These are phyloP conservation scores for Colletotrichum chrysophilum DNA, from an alignment of 2,329 filamentous ascomycete genomes.

Conservation along the genomic window DNA sequence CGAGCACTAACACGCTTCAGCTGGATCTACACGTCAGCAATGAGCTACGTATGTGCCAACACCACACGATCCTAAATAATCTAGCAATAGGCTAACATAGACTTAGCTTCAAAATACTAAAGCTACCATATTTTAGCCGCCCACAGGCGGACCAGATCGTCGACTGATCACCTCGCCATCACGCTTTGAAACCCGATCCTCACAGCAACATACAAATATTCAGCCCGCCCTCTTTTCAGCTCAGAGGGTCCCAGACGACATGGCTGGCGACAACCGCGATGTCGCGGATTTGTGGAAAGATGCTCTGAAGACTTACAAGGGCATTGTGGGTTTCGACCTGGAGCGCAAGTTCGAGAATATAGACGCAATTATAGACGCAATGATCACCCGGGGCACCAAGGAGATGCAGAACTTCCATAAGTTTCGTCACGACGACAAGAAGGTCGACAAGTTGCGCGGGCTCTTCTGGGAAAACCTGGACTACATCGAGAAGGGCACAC, in stretches of 20 bases:
- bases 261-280: slow-evolving; percentile 31
- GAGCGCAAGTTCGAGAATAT: slow-evolving; percentile 32
- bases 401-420: slow-evolving; percentile 36
- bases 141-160: too few relatives aligned
- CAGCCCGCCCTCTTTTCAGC: background rate
- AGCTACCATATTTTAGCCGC: background rate
- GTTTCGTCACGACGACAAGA: slow-evolving; percentile 19
- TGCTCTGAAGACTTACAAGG: slow-evolving; percentile 34
- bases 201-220: too few relatives aligned
- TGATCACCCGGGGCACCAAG: slow-evolving; percentile 26
- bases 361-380: slow-evolving; percentile 27
- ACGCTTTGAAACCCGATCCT: too few relatives aligned
- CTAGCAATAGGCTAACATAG: background rate
- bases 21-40: background rate
- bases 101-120: background rate
- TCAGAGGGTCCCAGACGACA: background rate
- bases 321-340: slow-evolving; percentile 36
- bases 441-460: too few relatives aligned
- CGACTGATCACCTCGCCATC: too few relatives aligned
- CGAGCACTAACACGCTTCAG: background rate
- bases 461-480: too few relatives aligned
- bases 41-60: background rate
- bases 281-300: slow-evolving; percentile 36
- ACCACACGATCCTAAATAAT: background rate
- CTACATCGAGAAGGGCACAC: too few relatives aligned